These are phyloP conservation scores for Aspergillus indologenus DNA, from an alignment of 495 filamentous ascomycete genomes.

Conservation along the genomic window DNA sequence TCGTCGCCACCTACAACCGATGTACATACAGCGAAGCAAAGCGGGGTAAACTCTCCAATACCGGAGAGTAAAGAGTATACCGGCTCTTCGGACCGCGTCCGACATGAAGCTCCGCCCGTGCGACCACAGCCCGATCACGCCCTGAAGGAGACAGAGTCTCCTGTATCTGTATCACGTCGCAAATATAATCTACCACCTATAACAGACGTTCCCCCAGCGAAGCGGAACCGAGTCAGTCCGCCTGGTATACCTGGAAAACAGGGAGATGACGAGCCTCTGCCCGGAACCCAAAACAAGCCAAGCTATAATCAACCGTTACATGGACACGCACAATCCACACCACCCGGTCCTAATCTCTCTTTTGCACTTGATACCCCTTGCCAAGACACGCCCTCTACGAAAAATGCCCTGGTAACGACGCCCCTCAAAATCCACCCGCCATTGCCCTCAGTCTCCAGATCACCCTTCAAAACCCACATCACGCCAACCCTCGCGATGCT, in stretches of 20 bases:
- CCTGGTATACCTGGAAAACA: background rate
- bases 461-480: constrained; percentile 45
- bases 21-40: constrained; percentile 23
- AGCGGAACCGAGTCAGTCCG: background rate
- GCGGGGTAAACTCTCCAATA: constrained; percentile 21
- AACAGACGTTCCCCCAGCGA: background rate
- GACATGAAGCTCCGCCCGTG: background rate
- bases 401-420: background rate
- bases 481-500: constrained; percentile 55
- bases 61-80: background rate
- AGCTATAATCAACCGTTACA: background rate
- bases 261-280: background rate
- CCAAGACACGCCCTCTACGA: background rate
- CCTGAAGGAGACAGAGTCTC: background rate
- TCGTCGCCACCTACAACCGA: background rate
- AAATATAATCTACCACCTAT: background rate
- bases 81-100: background rate
- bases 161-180: background rate
- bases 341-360: background rate
- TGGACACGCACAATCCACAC: background rate
- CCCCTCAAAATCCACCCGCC: constrained; percentile 41
- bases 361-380: background rate
- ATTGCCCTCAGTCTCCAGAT: constrained; percentile 39
- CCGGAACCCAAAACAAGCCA: background rate
- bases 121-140: background rate